phyloP scores from a whole-genome alignment of 2,329 filamentous ascomycete species.

The Falciphora oryzae region DNA sequence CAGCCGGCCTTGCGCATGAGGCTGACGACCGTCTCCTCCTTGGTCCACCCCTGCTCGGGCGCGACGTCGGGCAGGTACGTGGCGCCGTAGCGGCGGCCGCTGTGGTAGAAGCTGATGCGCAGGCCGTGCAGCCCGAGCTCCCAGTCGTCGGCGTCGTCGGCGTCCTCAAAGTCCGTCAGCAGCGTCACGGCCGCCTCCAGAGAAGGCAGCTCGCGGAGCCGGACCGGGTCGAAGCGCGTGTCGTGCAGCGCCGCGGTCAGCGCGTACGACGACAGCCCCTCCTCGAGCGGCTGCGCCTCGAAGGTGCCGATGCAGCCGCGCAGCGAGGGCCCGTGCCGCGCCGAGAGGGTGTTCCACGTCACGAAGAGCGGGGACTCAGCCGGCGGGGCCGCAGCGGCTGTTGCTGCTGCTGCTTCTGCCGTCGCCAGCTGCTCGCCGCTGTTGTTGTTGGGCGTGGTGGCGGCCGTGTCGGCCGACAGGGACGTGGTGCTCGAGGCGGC shows the following conservation, averaged over 20 bases:
- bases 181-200: conserved; percentile 70
- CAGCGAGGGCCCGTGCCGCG: conserved; percentile 57
- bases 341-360: conserved; percentile 78
- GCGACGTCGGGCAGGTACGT: conserved; percentile 89
- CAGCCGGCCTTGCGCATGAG: conserved; percentile 94
- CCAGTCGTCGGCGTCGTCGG: conserved; percentile 72
- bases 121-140: conserved; percentile 79
- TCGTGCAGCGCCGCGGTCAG: conserved; percentile 69
- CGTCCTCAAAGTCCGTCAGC: conserved; percentile 78
- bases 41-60: conserved; percentile 87
- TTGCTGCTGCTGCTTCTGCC: not conserved
- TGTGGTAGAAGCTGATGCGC: conserved; percentile 75
- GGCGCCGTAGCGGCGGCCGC: conserved; percentile 67
- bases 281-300: conserved; percentile 64
- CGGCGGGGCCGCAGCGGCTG: conserved; percentile 29
- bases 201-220: conserved; percentile 45
- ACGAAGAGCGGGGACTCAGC: conserved; percentile 76
- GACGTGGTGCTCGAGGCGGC: conserved; percentile 23
- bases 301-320: conserved; percentile 98
- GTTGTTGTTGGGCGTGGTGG: conserved; percentile 19
- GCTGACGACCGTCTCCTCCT: conserved; percentile 84
- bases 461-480: conserved; percentile 22
- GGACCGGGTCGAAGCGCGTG: conserved; percentile 54
- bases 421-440: not conserved
- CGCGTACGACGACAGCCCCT: conserved; percentile 73